Evolutionary conservation across 306 rosid genomes (phyloP).

Genomic region (Mimosa pudica): DNA sequence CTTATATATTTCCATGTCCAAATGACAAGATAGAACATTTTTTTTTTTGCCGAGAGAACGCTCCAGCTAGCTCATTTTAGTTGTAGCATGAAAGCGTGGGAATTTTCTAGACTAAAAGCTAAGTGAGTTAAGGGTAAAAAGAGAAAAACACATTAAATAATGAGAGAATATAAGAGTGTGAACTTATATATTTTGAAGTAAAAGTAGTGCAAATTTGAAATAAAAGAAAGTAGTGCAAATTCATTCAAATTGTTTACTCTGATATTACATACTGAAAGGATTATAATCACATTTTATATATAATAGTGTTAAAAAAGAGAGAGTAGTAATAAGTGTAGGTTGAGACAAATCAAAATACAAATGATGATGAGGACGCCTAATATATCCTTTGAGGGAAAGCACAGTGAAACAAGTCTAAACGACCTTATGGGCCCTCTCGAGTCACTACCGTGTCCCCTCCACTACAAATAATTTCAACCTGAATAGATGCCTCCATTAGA

Average conservation of each 20-base stretch:
- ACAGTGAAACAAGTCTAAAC: conserved; percentile 10
- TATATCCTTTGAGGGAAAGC: conserved; percentile 17
- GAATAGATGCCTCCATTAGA: conserved; percentile 50
- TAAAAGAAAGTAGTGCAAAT: too few relatives aligned
- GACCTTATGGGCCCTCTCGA: conserved; percentile 45
- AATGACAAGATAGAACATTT: background rate
- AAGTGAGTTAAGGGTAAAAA: background rate
- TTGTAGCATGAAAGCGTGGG: background rate
- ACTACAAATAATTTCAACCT: conserved; percentile 38
- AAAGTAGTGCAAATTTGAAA: too few relatives aligned
- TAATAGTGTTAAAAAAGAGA: too few relatives aligned
- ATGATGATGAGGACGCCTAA: background rate
- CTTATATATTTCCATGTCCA: background rate
- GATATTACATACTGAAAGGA: too few relatives aligned
- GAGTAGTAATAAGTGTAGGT: background rate
- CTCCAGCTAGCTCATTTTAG: background rate
- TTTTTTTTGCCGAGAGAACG: background rate
- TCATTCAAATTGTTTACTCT: too few relatives aligned
- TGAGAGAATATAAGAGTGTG: too few relatives aligned
- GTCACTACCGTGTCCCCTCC: conserved; percentile 51
- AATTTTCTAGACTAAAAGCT: background rate
- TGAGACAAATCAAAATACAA: conserved; percentile 11
- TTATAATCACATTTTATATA: too few relatives aligned
- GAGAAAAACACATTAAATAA: too few relatives aligned
- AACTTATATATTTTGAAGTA: too few relatives aligned